Percentiles rank a stretch among this genome's conserved stretches.
phyloP scores from a whole-genome alignment of 176 grass and related monocot genomes.

The Oryza glumipatula region DNA sequence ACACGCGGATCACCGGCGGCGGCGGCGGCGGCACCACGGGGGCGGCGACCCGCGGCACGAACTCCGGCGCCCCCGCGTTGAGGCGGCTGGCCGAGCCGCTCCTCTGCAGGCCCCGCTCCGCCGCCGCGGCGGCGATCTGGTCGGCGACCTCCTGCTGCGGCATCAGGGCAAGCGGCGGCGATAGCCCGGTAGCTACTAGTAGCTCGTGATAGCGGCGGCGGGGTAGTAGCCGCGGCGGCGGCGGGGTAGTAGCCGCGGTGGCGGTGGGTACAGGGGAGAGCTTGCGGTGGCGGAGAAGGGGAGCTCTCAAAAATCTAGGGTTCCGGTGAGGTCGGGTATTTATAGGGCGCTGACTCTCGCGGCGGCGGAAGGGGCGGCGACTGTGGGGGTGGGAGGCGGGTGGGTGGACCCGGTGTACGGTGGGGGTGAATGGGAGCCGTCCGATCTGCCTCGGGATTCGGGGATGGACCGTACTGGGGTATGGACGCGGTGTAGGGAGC shows the following conservation, averaged over 20 bases:
- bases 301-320: conserved; percentile 53
- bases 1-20: conserved; percentile 18
- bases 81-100: conserved; percentile 65
- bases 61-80: conserved; percentile 79
- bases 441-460: not conserved
- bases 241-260: conserved; percentile 27
- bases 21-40: conserved; percentile 11
- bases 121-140: conserved; percentile 38
- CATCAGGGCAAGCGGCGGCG: conserved; percentile 49
- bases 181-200: conserved; percentile 30
- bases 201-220: conserved; percentile 20
- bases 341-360: conserved; percentile 32
- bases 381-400: not conserved
- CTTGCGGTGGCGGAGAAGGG: conserved; percentile 48
- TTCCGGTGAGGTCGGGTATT: conserved; percentile 46
- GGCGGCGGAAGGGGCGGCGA: not conserved
- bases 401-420: not conserved
- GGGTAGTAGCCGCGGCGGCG: conserved; percentile 22
- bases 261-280: conserved; percentile 13
- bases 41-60: conserved; percentile 57
- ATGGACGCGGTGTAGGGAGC: no score
- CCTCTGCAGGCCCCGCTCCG: conserved; percentile 48
- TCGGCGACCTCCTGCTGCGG: conserved; percentile 56
- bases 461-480: no score
- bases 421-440: not conserved